These are phyloP conservation scores for Echinochloa phyllopogon DNA, from an alignment of 176 grass and related monocot genomes.

Conservation along the genomic window DNA sequence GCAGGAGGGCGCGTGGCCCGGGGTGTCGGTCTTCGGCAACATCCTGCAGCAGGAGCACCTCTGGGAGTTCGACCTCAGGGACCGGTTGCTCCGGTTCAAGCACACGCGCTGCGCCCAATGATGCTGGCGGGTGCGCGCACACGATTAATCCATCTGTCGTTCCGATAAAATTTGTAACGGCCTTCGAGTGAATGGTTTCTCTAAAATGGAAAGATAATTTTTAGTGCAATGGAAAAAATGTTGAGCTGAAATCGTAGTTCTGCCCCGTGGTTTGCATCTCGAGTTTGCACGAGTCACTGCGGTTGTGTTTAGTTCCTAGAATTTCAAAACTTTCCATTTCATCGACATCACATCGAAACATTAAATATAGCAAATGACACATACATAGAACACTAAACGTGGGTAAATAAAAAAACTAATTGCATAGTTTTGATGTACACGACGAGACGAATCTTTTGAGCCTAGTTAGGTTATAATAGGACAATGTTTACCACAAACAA, in stretches of 20 bases:
- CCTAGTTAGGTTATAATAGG: no score
- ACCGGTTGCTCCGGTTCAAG: conserved; percentile 71
- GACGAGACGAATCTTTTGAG: no score
- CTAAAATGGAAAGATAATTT: conserved; percentile 9
- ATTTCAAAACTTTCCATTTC: no score
- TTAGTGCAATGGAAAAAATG: background rate
- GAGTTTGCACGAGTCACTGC: background rate
- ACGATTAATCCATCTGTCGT: background rate
- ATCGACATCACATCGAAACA: no score
- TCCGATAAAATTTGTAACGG: conserved; percentile 23
- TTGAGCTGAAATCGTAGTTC: background rate
- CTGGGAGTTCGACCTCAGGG: conserved; percentile 91
- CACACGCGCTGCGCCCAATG: conserved; percentile 53
- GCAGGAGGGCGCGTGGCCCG: conserved; percentile 64
- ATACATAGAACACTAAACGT: no score
- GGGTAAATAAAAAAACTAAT: no score
- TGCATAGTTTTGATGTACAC: no score
- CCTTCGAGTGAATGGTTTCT: background rate
- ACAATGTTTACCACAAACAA: no score
- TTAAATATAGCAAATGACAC: no score
- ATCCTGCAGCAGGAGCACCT: conserved; percentile 97
- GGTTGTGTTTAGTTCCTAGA: no score
- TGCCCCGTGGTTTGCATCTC: background rate
- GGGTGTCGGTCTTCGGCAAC: conserved; percentile 80
- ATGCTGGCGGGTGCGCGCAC: background rate